phyloP scores from a whole-genome alignment of 1,284 basidiomycete species.

The Melampsora occidentalis region DNA sequence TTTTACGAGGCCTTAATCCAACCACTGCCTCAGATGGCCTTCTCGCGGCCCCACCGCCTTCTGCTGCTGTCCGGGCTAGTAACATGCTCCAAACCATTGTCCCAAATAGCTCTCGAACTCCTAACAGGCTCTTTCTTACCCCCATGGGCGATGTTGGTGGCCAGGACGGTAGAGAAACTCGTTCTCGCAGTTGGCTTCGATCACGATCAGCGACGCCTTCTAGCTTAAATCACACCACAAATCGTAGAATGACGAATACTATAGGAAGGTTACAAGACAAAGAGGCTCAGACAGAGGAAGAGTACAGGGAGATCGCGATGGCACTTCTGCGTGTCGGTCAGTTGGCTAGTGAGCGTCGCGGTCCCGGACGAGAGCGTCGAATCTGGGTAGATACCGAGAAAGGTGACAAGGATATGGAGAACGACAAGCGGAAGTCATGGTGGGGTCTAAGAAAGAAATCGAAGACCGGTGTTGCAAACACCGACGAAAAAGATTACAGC shows the following conservation, averaged over 20 bases:
- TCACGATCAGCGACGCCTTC: background rate
- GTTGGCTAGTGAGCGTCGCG: background rate
- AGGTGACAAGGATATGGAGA: background rate
- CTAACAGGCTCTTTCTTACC: constrained; percentile 1
- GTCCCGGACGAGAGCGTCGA: background rate
- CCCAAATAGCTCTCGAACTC: background rate
- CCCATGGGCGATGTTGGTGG: background rate
- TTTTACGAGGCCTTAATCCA: constrained; percentile 30
- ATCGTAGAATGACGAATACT: constrained; percentile 27
- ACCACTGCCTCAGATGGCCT: background rate
- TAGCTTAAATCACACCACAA: constrained; percentile 12
- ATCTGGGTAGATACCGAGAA: constrained; percentile 6
- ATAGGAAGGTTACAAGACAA: constrained; percentile 43
- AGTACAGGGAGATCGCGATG: constrained; percentile 6
- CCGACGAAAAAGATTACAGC: background rate
- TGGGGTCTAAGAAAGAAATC: background rate
- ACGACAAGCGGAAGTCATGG: background rate
- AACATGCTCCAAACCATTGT: background rate
- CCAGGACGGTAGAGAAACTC: constrained; percentile 21
- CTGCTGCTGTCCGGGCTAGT: background rate
- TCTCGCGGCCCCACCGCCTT: background rate
- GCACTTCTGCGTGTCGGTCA: background rate
- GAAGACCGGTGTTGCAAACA: background rate
- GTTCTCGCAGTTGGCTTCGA: constrained; percentile 13
- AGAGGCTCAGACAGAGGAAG: constrained; percentile 15